Base-by-base conservation (phyloP, 768 basidiomycete species). In the Mycena metata region DNA sequence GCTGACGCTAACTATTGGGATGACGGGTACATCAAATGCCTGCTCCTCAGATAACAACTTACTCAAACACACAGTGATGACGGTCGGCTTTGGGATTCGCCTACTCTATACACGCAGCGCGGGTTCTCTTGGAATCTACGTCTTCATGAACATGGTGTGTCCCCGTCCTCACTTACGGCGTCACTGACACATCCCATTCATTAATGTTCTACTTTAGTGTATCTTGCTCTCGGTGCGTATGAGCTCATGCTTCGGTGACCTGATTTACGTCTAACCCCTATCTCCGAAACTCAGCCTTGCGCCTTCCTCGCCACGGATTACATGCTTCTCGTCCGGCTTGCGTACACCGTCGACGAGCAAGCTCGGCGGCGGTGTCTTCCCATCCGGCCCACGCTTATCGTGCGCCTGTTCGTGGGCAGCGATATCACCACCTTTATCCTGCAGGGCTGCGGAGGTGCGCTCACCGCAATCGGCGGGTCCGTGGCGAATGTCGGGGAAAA, bases 261-360 rank as follows among this genome's bases (percentile, higher is more conserved):
- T 3, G 30, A 30, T 30, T 30, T 30, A 30, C 12, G 10, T 60
- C 19, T 35, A 26, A 47, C 30, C 39, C 33, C 19, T n/a, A 45
- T 45, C 16, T 5, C 16, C n/a, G 35, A 11, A 21, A 7, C 33
- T 12, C 46, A 86, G 84, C 88, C 89, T 2, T 90, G 89, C 72
- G 86, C 85, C 24, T 89, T 89, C 76, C 83, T 87, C 50, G 85
- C 85, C 2, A 80, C 84, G 9, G 79, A 85, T 66, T 89, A 90
- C 72, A 71, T 87, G 68, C 77, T 88, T 30, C 81, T 89, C 2
- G 85, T 84, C 7, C 83, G 81, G 9, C 76, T 90, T 10, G 83
- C 85, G 1, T 19, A 23, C 26, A 71, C 52, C 9, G 19, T 71
- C 9, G 75, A 73, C 8, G 76, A 81, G 52, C 73, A 87, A 11